Conservation (phyloP, 139 green algal genomes). For the Astrephomene gubernaculifera region DNA sequence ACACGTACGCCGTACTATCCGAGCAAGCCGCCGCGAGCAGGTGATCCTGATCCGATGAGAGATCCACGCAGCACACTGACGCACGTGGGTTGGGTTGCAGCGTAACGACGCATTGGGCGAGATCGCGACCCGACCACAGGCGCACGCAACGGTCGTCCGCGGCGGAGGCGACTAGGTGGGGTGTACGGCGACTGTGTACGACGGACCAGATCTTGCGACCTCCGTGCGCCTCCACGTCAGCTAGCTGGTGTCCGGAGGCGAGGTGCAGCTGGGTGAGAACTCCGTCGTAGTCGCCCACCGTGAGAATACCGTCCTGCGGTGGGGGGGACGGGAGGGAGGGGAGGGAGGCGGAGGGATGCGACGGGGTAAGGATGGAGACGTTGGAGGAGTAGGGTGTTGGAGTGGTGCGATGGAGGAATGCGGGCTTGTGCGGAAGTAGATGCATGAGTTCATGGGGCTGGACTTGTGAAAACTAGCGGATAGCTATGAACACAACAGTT, state of each 20-base stretch:
- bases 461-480: too few relatives aligned
- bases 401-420: too few relatives aligned
- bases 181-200: constrained; percentile 70
- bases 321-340: neutral
- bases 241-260: constrained; percentile 59
- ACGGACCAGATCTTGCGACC: constrained; percentile 89
- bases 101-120: constrained; percentile 47
- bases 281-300: constrained; percentile 86
- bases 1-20: constrained; percentile 86
- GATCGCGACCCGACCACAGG: constrained; percentile 71
- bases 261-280: constrained; percentile 78
- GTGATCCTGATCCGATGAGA: constrained; percentile 66
- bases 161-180: constrained; percentile 73
- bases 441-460: too few relatives aligned
- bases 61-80: constrained; percentile 90
- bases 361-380: too few relatives aligned
- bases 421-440: too few relatives aligned
- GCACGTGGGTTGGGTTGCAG: constrained; percentile 68
- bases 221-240: constrained; percentile 80
- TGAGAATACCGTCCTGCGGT: constrained; percentile 68
- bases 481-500: too few relatives aligned
- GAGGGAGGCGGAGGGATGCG: too few relatives aligned
- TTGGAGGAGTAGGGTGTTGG: too few relatives aligned
- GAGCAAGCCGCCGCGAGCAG: constrained; percentile 85
- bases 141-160: constrained; percentile 91